Conservation (phyloP, 106 monocot species). For the Allium sativum region DNA sequence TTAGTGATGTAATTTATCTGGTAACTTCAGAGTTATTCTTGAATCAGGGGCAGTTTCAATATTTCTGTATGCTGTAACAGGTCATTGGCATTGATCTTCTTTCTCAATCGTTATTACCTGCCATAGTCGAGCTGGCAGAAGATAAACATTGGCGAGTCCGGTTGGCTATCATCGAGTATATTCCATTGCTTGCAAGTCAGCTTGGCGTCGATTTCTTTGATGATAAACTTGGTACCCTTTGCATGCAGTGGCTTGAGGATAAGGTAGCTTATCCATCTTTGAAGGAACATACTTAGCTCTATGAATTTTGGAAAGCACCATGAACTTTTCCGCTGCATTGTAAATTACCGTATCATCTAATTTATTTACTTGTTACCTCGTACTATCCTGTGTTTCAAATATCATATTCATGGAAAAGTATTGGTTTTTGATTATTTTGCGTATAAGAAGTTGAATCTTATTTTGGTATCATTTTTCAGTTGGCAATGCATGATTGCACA, state of each 20-base stretch:
- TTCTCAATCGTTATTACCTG: constrained; percentile 82
- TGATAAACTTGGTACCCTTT: constrained; percentile 85
- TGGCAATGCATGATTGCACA: too few species aligned
- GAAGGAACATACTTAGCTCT: too few species aligned
- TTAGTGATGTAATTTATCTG: not conserved
- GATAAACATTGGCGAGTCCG: constrained; percentile 96
- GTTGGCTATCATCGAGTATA: constrained; percentile 87
- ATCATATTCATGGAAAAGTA: too few species aligned
- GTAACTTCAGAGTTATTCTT: not conserved
- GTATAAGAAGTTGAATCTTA: too few species aligned
- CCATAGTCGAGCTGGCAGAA: constrained; percentile 92
- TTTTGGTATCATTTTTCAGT: too few species aligned
- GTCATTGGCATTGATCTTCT: constrained; percentile 87
- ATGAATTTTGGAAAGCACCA: too few species aligned
- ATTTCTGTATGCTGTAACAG: constrained; percentile 15
- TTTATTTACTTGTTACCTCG: too few species aligned
- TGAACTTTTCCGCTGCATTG: too few species aligned
- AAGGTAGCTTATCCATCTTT: constrained; percentile 31
- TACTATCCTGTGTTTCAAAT: too few species aligned
- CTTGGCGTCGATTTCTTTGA: constrained; percentile 83
- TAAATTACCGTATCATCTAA: too few species aligned
- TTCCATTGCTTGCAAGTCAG: constrained; percentile 83
- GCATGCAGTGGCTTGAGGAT: constrained; percentile 99
- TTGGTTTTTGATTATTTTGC: too few species aligned
- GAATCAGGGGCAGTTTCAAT: not conserved